phyloP scores from a whole-genome alignment of 2,329 filamentous ascomycete genomes.

The Cordyceps tenuipes region DNA sequence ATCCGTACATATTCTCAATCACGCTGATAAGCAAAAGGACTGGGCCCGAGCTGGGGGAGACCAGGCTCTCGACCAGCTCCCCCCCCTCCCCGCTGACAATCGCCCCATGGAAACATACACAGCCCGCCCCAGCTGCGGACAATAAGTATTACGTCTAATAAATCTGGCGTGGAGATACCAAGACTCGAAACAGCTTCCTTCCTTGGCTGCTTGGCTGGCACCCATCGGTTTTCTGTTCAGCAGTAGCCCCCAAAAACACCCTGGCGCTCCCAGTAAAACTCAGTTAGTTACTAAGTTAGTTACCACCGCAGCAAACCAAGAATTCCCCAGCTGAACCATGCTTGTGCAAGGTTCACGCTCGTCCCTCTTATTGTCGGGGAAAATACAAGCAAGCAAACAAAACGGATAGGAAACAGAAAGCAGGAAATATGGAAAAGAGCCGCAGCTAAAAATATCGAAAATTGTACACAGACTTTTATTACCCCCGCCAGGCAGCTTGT shows the following conservation, averaged over 20 bases:
- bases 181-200: too few relatives aligned
- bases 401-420: background rate
- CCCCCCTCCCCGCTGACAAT: background rate
- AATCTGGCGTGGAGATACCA: too few relatives aligned
- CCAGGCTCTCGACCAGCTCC: background rate
- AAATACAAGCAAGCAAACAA: background rate
- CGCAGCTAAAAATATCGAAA: background rate
- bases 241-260: too few relatives aligned
- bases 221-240: too few relatives aligned
- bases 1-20: background rate
- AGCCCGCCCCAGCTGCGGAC: background rate
- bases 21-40: background rate
- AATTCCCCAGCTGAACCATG: too few relatives aligned
- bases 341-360: too few relatives aligned
- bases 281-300: too few relatives aligned
- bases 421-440: background rate
- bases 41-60: background rate
- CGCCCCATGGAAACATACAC: background rate
- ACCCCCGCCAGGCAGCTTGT: background rate
- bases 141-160: background rate
- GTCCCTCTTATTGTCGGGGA: too few relatives aligned
- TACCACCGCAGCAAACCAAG: too few relatives aligned
- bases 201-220: too few relatives aligned
- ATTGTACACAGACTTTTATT: background rate
- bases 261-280: too few relatives aligned